Percentiles rank a stretch among this genome's conserved stretches.
Evolutionary conservation across 2,329 filamentous ascomycete genomes (phyloP).

Genomic region (Diaporthe ilicicola): DNA sequence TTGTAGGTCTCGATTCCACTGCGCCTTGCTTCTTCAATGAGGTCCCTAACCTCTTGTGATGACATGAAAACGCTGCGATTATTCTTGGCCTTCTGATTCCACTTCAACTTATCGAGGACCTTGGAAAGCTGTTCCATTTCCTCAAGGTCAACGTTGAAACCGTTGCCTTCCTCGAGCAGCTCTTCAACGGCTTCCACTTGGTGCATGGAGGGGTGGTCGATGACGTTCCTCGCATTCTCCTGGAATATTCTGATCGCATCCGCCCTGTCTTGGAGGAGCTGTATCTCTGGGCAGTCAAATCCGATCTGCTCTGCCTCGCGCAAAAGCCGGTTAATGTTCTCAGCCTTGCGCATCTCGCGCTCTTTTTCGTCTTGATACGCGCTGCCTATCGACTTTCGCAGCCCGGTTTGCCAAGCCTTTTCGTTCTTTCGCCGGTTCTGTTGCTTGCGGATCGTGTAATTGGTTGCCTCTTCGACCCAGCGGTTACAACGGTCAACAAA

Average conservation of each 20-base stretch:
- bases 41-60: conserved; percentile 78
- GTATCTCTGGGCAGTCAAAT: conserved; percentile 93
- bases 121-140: conserved; percentile 85
- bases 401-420: conserved; percentile 80
- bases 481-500: conserved; percentile 98
- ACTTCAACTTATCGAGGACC: conserved; percentile 84
- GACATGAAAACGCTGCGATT: conserved; percentile 73
- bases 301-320: conserved; percentile 84
- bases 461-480: conserved; percentile 96
- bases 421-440: conserved; percentile 97
- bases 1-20: conserved; percentile 83
- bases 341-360: conserved; percentile 85
- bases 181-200: conserved; percentile 84
- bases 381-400: conserved; percentile 71
- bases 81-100: conserved; percentile 80
- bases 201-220: conserved; percentile 69
- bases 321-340: conserved; percentile 87
- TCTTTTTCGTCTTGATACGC: conserved; percentile 77
- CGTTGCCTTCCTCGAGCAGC: conserved; percentile 86
- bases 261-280: conserved; percentile 83
- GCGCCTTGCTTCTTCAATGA: conserved; percentile 80
- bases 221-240: conserved; percentile 73
- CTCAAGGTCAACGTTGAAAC: conserved; percentile 90
- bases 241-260: conserved; percentile 88
- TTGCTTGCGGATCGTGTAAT: conserved; percentile 96